Percentiles rank a stretch among this genome's conserved stretches.
Conservation (phyloP, 2,329 filamentous ascomycete species). For the Pseudocercospora eumusae region DNA sequence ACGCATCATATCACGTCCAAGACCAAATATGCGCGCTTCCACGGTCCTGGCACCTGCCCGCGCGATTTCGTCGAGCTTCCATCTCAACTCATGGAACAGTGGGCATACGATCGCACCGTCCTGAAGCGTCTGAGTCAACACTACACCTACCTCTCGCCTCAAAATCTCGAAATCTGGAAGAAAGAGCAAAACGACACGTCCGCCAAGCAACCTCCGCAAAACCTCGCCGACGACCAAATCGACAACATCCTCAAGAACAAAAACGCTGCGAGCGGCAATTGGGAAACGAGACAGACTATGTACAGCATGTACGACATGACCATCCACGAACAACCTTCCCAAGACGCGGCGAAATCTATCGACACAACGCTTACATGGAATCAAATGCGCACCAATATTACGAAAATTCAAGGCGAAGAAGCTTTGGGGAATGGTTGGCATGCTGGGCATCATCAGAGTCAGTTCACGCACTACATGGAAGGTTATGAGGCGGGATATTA, state of each 20-base stretch:
- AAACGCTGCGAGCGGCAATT: neutral
- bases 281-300: neutral
- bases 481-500: constrained; percentile 11
- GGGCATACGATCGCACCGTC: neutral
- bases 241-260: constrained; percentile 1
- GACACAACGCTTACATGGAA: neutral
- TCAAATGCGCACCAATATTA: neutral
- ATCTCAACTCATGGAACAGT: constrained; percentile 10
- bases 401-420: neutral
- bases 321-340: neutral
- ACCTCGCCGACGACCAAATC: neutral
- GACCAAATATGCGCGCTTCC: neutral
- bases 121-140: constrained; percentile 11
- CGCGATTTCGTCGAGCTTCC: constrained; percentile 7
- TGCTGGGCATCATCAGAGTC: neutral
- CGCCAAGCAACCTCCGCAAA: neutral
- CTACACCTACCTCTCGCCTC: constrained; percentile 10
- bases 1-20: neutral
- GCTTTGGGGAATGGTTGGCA: neutral
- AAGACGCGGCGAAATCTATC: neutral
- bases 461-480: neutral
- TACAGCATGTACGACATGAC: neutral
- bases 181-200: neutral
- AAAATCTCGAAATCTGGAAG: constrained; percentile 11
- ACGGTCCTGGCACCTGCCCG: neutral